These are phyloP conservation scores for Dillenia suffruticosa DNA, from an alignment of 164 flowering plant species.

Conservation along the genomic window DNA sequence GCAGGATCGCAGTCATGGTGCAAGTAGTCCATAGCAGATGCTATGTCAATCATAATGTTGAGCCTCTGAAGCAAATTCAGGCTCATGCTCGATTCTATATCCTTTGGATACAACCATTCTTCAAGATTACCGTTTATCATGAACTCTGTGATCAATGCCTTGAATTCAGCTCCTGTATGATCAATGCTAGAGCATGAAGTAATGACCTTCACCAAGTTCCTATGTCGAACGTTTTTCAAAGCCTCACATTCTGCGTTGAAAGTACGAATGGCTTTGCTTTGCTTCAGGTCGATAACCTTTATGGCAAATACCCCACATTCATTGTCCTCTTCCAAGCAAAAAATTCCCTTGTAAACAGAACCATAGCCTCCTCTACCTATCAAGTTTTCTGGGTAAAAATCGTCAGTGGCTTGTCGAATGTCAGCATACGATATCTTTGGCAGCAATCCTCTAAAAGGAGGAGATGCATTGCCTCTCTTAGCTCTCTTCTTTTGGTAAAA, in stretches of 20 bases:
- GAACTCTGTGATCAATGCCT: conserved; percentile 15
- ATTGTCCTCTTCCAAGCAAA: neutral
- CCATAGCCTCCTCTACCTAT: too few species aligned
- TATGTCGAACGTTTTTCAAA: conserved; percentile 8
- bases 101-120: conserved; percentile 15
- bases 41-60: conserved; percentile 3
- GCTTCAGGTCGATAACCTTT: conserved; percentile 10
- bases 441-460: too few species aligned
- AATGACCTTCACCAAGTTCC: conserved; percentile 12
- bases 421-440: too few species aligned
- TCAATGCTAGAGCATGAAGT: conserved; percentile 19
- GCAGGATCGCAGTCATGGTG: conserved; percentile 16
- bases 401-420: too few species aligned
- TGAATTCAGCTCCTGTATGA: conserved; percentile 11
- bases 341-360: conserved; percentile 6
- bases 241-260: conserved; percentile 13
- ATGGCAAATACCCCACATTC: conserved; percentile 1
- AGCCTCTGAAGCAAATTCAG: conserved; percentile 11
- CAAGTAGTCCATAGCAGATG: conserved; percentile 14
- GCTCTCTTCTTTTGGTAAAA: too few species aligned
- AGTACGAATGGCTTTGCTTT: conserved; percentile 6
- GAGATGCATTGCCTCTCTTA: too few species aligned
- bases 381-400: too few species aligned
- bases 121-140: conserved; percentile 13
- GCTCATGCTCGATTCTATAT: neutral